Conservation (phyloP, 176 grass and related monocot genomes). For the Musa itinerans region DNA sequence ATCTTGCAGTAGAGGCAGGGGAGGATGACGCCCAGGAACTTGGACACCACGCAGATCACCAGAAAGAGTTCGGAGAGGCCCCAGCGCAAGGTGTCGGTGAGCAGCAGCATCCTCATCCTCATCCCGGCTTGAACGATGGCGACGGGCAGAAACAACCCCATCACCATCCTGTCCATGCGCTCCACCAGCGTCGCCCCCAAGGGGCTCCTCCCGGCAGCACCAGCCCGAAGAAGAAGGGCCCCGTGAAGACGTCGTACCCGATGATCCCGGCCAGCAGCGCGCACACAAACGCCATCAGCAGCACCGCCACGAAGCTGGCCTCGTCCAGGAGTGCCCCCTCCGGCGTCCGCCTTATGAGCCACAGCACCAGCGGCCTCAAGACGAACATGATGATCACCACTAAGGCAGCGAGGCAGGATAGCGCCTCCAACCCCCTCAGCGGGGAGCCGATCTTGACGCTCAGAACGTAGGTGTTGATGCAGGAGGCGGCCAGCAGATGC, state of each 20-base stretch:
- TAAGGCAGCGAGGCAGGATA: conserved; percentile 27
- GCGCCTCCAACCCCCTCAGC: background rate
- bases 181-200: conserved; percentile 61
- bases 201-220: conserved; percentile 74
- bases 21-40: conserved; percentile 49
- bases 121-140: conserved; percentile 50
- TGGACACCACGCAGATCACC: conserved; percentile 35
- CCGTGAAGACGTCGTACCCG: conserved; percentile 17
- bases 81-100: conserved; percentile 6
- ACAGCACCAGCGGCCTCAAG: conserved; percentile 35
- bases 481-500: background rate
- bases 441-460: background rate
- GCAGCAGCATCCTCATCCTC: conserved; percentile 31
- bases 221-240: conserved; percentile 63
- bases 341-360: conserved; percentile 46
- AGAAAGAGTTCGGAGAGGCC: conserved; percentile 39
- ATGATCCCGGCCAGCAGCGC: conserved; percentile 40
- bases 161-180: conserved; percentile 66
- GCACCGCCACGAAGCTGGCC: conserved; percentile 43
- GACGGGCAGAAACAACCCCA: conserved; percentile 57
- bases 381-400: conserved; percentile 34
- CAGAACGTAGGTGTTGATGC: conserved; percentile 10
- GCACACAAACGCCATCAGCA: conserved; percentile 34
- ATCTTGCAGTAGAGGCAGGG: conserved; percentile 59
- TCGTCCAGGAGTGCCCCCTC: conserved; percentile 56